Evolutionary conservation across 2,329 filamentous ascomycete genomes (phyloP), one percentile per base, ranked within the genome.

Genomic region (Aspergillus pseudotamarii): DNA sequence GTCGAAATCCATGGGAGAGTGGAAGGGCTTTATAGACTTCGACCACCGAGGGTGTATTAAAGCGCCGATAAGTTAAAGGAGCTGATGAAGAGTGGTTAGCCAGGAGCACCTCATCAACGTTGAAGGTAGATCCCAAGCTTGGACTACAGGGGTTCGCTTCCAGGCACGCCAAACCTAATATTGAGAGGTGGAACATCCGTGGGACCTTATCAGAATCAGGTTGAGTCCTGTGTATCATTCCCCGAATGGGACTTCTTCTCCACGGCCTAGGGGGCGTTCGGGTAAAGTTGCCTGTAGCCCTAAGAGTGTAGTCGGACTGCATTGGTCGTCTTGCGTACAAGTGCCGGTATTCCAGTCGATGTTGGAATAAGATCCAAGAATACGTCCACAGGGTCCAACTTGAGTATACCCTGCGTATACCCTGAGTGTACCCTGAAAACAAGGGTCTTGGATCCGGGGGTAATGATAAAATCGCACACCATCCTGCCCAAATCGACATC

Each of bases 381-480:
- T 55, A 26, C 30, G 8, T 34, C 28, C 26, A 45, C 36, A 8
- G 26, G 36, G 58, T 28, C 34, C 32, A 51, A 10, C 9, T 19
- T 28, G 48, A 46, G 34, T 38, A 36, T 41, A 23, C n/a, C 10
- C n/a, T 23, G 51, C 21, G 19, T 12, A 38, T 34, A 21, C 48
- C 26, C 26, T 51, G 28, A 8, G 26, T 9, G 26, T 23, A 23
- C 23, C 23, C 46, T 50, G 23, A 32, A 28, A 19, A 28, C 12
- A 51, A n/a, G 28, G 28, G 21, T 23, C 16, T 41, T n/a, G 19
- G 16, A 41, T 38, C n/a, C 23, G 16, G 26, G 14, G 58, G n/a
- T 19, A n/a, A 55, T 54, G 48, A 54, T 45, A 50, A 46, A 55
- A 54, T 60, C 36, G 58, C 58, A 54, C 58, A 55, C 51, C 58